Percentiles rank a stretch among this genome's conserved stretches.
These are phyloP conservation scores for Leishmania major DNA, from an alignment of 208 protist genomes.

Conservation along the genomic window DNA sequence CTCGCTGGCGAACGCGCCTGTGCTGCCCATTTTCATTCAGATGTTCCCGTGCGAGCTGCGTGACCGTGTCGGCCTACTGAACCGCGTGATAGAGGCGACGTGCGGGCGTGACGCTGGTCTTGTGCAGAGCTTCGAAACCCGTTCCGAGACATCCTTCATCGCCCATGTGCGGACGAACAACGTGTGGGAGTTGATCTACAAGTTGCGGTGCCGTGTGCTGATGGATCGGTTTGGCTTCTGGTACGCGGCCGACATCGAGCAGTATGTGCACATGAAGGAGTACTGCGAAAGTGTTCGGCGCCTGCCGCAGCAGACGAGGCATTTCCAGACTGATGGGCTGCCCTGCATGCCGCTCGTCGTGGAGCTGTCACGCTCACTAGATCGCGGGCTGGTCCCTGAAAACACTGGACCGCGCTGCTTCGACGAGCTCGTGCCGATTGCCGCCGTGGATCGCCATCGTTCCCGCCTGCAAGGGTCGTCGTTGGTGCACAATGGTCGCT, in stretches of 20 bases:
- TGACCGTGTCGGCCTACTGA: constrained; percentile 57
- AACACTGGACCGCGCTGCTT: constrained; percentile 45
- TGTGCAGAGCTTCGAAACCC: constrained; percentile 60
- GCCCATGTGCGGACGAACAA: constrained; percentile 50
- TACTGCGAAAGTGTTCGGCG: constrained; percentile 77
- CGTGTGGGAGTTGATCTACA: constrained; percentile 60
- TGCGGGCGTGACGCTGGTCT: constrained; percentile 36
- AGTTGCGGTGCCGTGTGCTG: constrained; percentile 74
- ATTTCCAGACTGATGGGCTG: constrained; percentile 71
- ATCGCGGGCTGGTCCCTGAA: constrained; percentile 26
- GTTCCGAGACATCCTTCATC: constrained; percentile 80
- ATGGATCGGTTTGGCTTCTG: constrained; percentile 86
- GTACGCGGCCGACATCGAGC: constrained; percentile 58
- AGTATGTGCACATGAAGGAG: constrained; percentile 72
- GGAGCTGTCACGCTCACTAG: constrained; percentile 55
- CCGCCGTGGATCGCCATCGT: constrained; percentile 61
- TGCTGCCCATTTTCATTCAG: constrained; percentile 69
- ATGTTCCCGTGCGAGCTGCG: constrained; percentile 85
- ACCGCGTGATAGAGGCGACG: constrained; percentile 64
- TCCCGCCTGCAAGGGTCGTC: constrained; percentile 8
- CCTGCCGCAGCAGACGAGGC: constrained; percentile 72
- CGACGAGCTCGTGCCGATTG: constrained; percentile 65
- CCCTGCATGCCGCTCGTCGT: constrained; percentile 88
- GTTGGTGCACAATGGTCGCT: not conserved
- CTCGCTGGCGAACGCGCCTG: constrained; percentile 14